Percentiles rank a stretch among this genome's conserved stretches.
These are phyloP conservation scores for Sarocladiaceae sp. DNA, from an alignment of 2,329 filamentous ascomycete species.

Conservation along the genomic window DNA sequence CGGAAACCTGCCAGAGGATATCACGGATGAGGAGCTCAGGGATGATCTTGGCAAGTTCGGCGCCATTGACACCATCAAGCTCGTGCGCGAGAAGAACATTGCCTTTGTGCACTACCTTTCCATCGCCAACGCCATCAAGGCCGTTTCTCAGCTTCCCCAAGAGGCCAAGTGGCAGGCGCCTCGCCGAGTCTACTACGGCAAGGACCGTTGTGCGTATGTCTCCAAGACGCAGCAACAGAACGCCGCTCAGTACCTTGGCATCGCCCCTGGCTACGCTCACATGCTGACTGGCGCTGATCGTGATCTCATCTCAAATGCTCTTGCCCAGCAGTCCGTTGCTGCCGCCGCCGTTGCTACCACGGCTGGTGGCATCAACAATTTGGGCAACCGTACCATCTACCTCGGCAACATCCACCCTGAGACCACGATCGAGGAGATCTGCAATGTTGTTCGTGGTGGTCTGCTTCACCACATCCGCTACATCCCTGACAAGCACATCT, in stretches of 20 bases:
- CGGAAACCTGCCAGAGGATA: slow-evolving; percentile 85
- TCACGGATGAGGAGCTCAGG: slow-evolving; percentile 83
- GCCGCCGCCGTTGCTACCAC: slow-evolving; percentile 95
- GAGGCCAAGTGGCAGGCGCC: slow-evolving; percentile 96
- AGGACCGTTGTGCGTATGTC: slow-evolving; percentile 96
- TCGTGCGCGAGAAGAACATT: slow-evolving; percentile 96
- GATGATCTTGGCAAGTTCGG: slow-evolving; percentile 96
- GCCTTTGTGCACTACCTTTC: slow-evolving; percentile 97
- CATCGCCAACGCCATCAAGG: slow-evolving; percentile 97
- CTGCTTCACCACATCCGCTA: slow-evolving; percentile 97
- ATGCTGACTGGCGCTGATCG: slow-evolving; percentile 94
- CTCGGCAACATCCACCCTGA: slow-evolving; percentile 98
- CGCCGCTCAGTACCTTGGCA: slow-evolving; percentile 93
- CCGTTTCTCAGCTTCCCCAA: slow-evolving; percentile 90
- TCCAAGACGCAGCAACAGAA: slow-evolving; percentile 99
- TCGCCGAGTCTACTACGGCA: slow-evolving; percentile 95
- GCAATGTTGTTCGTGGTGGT: slow-evolving; percentile 94
- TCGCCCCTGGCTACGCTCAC: slow-evolving; percentile 92
- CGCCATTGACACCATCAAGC: slow-evolving; percentile 93
- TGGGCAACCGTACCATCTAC: slow-evolving; percentile 96
- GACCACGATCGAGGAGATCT: slow-evolving; percentile 98
- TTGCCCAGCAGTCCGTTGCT: slow-evolving; percentile 95
- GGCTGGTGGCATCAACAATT: slow-evolving; percentile 92
- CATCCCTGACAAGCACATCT: slow-evolving; percentile 99
- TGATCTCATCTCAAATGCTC: slow-evolving; percentile 90